Percentiles rank a stretch among this genome's conserved stretches.
Evolutionary conservation across 352 stramenopile genomes (phyloP).

Genomic region (Phytophthora capsici): DNA sequence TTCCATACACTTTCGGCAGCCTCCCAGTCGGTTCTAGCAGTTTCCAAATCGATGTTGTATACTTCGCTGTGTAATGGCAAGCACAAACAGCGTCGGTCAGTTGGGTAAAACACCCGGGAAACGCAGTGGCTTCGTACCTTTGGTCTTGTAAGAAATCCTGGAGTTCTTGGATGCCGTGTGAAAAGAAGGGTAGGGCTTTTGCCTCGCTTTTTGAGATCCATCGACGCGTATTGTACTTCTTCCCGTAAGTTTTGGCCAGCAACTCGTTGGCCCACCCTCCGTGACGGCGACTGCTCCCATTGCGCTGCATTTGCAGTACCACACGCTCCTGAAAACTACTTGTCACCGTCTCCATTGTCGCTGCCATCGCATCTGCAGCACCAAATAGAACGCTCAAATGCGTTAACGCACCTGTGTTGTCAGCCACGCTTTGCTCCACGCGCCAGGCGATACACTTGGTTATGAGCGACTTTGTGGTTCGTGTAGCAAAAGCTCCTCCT

Average conservation of each 20-base stretch:
- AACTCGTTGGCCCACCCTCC: conserved; percentile 62
- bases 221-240: conserved; percentile 60
- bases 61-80: conserved; percentile 24
- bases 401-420: conserved; percentile 40
- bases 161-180: conserved; percentile 65
- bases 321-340: conserved; percentile 67
- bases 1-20: conserved; percentile 20
- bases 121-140: conserved; percentile 34
- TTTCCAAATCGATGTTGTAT: conserved; percentile 40
- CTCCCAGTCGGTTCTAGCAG: conserved; percentile 27
- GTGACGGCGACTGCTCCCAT: conserved; percentile 33
- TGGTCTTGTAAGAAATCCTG: conserved; percentile 61
- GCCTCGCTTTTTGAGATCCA: conserved; percentile 66
- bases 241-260: conserved; percentile 61
- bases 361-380: conserved; percentile 34
- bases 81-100: background rate
- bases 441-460: conserved; percentile 59
- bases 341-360: conserved; percentile 48
- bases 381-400: conserved; percentile 60
- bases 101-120: background rate
- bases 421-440: conserved; percentile 40
- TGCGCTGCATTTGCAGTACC: conserved; percentile 71
- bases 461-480: conserved; percentile 40
- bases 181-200: conserved; percentile 70
- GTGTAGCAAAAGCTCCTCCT: conserved; percentile 43